Base-by-base conservation (phyloP, 169 alveolate genomes). In the Plasmodium blacklocki region DNA sequence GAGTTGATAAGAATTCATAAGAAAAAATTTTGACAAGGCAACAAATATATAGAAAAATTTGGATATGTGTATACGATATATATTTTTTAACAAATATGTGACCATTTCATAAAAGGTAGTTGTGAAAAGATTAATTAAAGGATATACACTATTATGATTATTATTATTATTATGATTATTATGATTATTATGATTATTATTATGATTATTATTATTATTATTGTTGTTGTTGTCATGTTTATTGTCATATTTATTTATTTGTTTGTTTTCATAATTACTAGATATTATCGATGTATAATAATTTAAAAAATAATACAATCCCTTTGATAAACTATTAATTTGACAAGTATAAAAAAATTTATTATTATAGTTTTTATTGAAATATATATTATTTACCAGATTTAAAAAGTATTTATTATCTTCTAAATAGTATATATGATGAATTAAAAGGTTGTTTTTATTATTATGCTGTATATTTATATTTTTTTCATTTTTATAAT, bases 71-170 rank as follows among this genome's bases (percentile, higher is more conserved):
- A 78, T 23, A 9, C 15, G 52, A 45, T 66, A 47, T 23, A 78
- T 14, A 32, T 50, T 64, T 21, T 78, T 78, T n/a, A 78, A 64
- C 14, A 78, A 49, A 15, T 50, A 66, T 12, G 89, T 66, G 59
- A 78, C 50, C 18, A 78, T 64, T 49, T 78, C 89, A 45, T 78
- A 78, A 66, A 78, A 78, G 14, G 60, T 63, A 50, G n/a, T 78
- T 78, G 19, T 73, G 4, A 66, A 54, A 5, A 18, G 32, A 6
- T n/a, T 14, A 3, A 56, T 39, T 5, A 39, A 39, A 5, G 9
- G 9, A 39, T 39, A 0, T 2, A 11, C 62, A 15, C 0, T 11
- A 15, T n/a, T 54, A 6, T 4, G 11, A 15, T n/a, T 54, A 15
- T 54, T 11, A 15, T n/a, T 6, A n/a, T n/a, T 6, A n/a, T 14